Base-by-base conservation (phyloP, 768 basidiomycete species). In the Boletus fagicola region DNA sequence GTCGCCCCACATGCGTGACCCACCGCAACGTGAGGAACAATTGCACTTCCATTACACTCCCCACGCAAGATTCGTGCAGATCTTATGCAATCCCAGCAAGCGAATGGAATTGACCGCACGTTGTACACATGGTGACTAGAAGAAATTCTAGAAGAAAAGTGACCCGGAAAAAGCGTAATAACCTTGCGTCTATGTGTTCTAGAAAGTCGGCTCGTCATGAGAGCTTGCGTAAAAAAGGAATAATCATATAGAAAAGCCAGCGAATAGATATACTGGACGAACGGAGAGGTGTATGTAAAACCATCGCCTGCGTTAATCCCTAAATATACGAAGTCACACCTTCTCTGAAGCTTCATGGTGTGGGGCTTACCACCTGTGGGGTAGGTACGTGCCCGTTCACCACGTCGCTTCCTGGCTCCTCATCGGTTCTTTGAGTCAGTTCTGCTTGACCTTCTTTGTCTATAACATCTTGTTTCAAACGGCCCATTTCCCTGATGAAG, bases 401-500 rank as follows among this genome's bases (percentile, higher is more conserved):
- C 59, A 76, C 61, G n/a, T 70, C 67, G 58, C 67, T 77, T 54
- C 76, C 78, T 65, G 68, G 52, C 48, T 73, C 69, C 58, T 71
- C 71, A 53, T 75, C 65, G 68, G 66, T 74, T 62, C 70, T 67
- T 58, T 60, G 74, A 49, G 68, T 69, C 45, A 72, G 59, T 56
- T 72, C 71, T 1, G 70, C 70, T 59, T 76, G 74, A 16, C 72
- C 73, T 52, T 69, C 74, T 38, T 67, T 67, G 47, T 71, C 65
- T 9, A 66, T 56, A 22, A 77, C 74, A 20, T 74, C 75, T 43
- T 74, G 67, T 45, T 81, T 75, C 52, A 91, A 78, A 70, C 80
- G 80, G 47, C 80, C 76, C 85, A 94, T 90, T 76, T 94, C 93
- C 65, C 78, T 83, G 67, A 95, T 91, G 72, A 94, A 94, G 58